Evolutionary conservation across 1,139 yeast genomes (phyloP), one percentile per base, ranked within the genome.

Genomic region (Cylindricascospora bacillispora): DNA sequence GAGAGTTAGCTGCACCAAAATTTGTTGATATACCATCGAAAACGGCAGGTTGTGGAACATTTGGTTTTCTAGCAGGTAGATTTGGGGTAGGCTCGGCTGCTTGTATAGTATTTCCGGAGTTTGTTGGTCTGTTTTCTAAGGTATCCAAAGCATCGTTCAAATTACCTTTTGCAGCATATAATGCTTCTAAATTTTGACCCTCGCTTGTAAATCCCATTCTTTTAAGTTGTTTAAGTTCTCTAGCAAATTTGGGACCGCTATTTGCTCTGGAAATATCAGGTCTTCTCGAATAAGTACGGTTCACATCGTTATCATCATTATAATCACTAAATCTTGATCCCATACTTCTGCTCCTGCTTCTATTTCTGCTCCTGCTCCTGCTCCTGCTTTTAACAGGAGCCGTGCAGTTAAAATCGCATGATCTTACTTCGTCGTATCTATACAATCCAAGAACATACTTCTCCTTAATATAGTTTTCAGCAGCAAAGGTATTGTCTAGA

Each of bases 401-500:
- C n/a, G n/a, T n/a, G n/a, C n/a, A n/a, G 19, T 47, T 49, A 32
- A 41, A 41, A 28, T 49, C 53, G 14, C 37, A 40, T 2, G 49
- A 44, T 16, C 34, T 37, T 15, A 44, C 35, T 7, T 44, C 37
- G 28, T 44, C 68, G 33, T 62, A 63, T 39, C 76, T 60, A 46
- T 65, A 73, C 34, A 59, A 62, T 4, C 78, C 75, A 21, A 50
- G 39, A 10, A 73, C 49, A 47, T 75, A 75, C 45, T 75, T 75
- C 27, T 70, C 69, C 36, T 73, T 64, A 28, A 78, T 52, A 49
- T 61, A 73, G 33, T 61, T 59, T 34, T 71, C 73, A 26, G 73
- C 62, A 13, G 43, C 54, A 11, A 49, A 37, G 29, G 52, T 53
- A 31, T 59, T 60, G 27, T 51, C 62, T 27, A 59, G 51, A 20